Base-by-base conservation (phyloP, 2,329 filamentous ascomycete genomes). In the Aspergillus floridensis region DNA sequence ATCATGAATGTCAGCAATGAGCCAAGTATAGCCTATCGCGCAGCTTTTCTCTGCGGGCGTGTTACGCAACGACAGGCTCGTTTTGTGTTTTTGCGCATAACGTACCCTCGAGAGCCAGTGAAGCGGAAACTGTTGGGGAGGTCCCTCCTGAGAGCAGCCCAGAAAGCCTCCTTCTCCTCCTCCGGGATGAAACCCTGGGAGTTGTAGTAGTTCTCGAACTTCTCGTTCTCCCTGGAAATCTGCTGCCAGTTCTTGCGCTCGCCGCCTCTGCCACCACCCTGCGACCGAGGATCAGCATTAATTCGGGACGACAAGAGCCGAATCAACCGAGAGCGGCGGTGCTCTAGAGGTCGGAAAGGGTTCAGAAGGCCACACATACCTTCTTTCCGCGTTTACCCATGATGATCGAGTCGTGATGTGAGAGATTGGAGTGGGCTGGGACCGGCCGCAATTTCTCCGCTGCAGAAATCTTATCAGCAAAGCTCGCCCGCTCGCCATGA, bases 101-200 rank as follows among this genome's bases (percentile, higher is more conserved):
- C 77, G 60, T 82, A 91, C 88, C 91, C 91, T 82, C 93, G 96
- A 50, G 92, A 97, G 41, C 95, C 95, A 61, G 92, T 96, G 79
- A 99, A 99, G 62, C 95, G 88, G 81, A 98, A 99, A 77, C 93
- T 97, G 80, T 97, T 98, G 58, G 95, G 95, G 53, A 99, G 81
- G 73, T 98, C 93, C 64, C 88, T 86, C 70, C 87, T 86, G 74
- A 98, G 81, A 0, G 90, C 86, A 41, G 85, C 84, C 95, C 95
- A 99, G 77, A 97, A 98, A 10, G 85, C 82, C 58, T 86, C 81
- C 70, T 85, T 87, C 78, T 98, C 93, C 49, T 88, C 86, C 53
- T 92, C 90, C 0, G 89, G 83, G 7, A 98, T 80, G 60, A 92
- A 85, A 5, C 90, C 83, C 31, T 93, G 82, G 63, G 84, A 81